Evolutionary conservation across 148 eudicot species (phyloP).

Genomic region (Nyssa sinensis): DNA sequence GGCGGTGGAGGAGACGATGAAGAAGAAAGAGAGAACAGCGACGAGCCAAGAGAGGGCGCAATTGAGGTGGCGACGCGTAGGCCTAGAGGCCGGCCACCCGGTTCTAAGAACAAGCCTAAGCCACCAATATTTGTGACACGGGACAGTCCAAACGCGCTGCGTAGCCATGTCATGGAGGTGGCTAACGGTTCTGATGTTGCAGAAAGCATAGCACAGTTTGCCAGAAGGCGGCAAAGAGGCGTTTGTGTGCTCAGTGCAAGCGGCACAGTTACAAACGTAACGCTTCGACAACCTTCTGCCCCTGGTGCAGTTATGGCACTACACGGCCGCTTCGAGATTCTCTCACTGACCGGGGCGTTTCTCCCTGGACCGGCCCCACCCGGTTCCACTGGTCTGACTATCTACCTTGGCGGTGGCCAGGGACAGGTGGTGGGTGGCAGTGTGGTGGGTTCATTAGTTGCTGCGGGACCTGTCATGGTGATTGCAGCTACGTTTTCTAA

Average conservation of each 20-base stretch:
- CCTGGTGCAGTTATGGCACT: slow-evolving; percentile 39
- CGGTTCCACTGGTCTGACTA: slow-evolving; percentile 52
- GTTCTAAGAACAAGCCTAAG: slow-evolving; percentile 63
- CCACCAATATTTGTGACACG: slow-evolving; percentile 59
- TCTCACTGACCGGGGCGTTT: slow-evolving; percentile 56
- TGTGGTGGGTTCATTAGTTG: slow-evolving; percentile 52
- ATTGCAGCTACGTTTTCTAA: slow-evolving; percentile 65
- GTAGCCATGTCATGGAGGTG: slow-evolving; percentile 61
- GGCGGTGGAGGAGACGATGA: slow-evolving; percentile 19
- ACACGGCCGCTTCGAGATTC: slow-evolving; percentile 65
- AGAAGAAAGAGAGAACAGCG: slow-evolving; percentile 31
- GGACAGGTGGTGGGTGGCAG: slow-evolving; percentile 62
- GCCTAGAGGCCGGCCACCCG: slow-evolving; percentile 56
- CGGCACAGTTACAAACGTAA: slow-evolving; percentile 52
- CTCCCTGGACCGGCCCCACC: slow-evolving; percentile 54
- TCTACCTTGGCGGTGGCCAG: slow-evolving; percentile 56
- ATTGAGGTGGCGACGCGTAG: slow-evolving; percentile 42
- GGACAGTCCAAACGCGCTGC: slow-evolving; percentile 65
- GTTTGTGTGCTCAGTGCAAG: slow-evolving; percentile 61
- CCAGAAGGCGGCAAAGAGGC: slow-evolving; percentile 47
- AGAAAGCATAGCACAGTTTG: slow-evolving; percentile 52
- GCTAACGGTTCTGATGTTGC: slow-evolving; percentile 51
- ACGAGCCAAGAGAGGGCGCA: slow-evolving; percentile 62
- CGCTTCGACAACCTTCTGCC: slow-evolving; percentile 44
- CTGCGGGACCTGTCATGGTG: slow-evolving; percentile 63